Conservation (phyloP, 352 stramenopile genomes). For the Plasmopara viticola region DNA sequence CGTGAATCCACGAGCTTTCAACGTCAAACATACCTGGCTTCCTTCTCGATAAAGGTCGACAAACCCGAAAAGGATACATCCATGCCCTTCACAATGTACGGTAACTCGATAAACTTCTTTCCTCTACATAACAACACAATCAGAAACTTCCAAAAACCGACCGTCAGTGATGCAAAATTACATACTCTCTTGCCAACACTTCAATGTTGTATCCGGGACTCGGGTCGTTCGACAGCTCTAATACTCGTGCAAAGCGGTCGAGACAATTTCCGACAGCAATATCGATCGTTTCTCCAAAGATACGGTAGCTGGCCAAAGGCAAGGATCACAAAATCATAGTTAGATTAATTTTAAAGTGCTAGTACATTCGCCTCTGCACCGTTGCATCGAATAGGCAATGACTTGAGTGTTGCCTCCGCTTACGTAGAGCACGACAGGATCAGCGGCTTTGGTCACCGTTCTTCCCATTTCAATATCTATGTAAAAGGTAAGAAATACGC, state of each 20-base stretch:
- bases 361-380: conserved; percentile 21
- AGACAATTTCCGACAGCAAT: conserved; percentile 99
- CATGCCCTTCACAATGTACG: conserved; percentile 99
- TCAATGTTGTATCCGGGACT: conserved; percentile 99
- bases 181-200: conserved; percentile 91
- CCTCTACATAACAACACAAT: conserved; percentile 30
- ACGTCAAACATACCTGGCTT: conserved; percentile 56
- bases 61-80: conserved; percentile 99
- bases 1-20: neutral
- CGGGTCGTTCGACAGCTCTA: conserved; percentile 97
- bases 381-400: conserved; percentile 84
- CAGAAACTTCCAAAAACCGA: no score
- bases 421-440: conserved; percentile 99
- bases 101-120: conserved; percentile 92
- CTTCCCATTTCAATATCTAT: conserved; percentile 99
- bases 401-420: conserved; percentile 99
- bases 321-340: neutral
- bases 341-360: conserved; percentile 2
- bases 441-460: conserved; percentile 90
- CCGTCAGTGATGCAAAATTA: neutral
- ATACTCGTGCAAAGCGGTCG: conserved; percentile 94
- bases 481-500: neutral
- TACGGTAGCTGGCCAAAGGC: conserved; percentile 85
- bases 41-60: conserved; percentile 95
- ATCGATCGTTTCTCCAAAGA: conserved; percentile 99